Evolutionary conservation across 2,329 filamentous ascomycete species (phyloP), one percentile per base, ranked within the genome.

Genomic region (Aureobasidium vineae): DNA sequence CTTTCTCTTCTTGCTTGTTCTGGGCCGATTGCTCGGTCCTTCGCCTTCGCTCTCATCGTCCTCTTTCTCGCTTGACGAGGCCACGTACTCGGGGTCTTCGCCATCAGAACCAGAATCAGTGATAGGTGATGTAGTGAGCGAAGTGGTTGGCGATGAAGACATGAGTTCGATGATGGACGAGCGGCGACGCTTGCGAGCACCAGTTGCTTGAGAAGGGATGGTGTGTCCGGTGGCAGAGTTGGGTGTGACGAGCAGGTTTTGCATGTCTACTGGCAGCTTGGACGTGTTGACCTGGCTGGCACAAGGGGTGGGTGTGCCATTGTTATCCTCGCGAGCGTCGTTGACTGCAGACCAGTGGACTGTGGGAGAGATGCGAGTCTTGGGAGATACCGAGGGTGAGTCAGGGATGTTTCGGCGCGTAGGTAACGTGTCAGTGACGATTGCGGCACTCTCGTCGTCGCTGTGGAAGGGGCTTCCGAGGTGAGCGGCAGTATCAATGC

Each of bases 301-400:
- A 43, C 36, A 52, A 63, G 60, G 45, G 23, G 60, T 52, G 19
- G 60, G 60, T 5, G 60, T 53, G 59, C 41, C 31, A 52, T 28
- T n/a, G 52, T 21, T n/a, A 7, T 15, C 26, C 41, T 36, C 43
- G 52, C 59, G 23, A 56, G 63, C 23, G 16, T 67, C 45, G 61
- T 75, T 75, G 70, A 75, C 71, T 60, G 69, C 71, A 19, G 72
- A 70, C 72, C 72, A 75, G n/a, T 28, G 60, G 13, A 52, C 23
- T 13, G 53, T 50, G 38, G 65, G 68, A 21, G 68, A 68, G 33
- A 59, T 36, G 21, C 21, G 8, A 7, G 71, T 71, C 67, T 74
- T 75, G n/a, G 74, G 74, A 21, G 74, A 76, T 5, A 75, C 64
- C 19, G 65, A 66, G 8, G 71, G 72, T 7, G 71, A 72, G 13